Percentiles rank a stretch among this genome's conserved stretches.
These are phyloP conservation scores for Trypanosomatidae sp. DNA, from an alignment of 208 protist genomes.

Conservation along the genomic window DNA sequence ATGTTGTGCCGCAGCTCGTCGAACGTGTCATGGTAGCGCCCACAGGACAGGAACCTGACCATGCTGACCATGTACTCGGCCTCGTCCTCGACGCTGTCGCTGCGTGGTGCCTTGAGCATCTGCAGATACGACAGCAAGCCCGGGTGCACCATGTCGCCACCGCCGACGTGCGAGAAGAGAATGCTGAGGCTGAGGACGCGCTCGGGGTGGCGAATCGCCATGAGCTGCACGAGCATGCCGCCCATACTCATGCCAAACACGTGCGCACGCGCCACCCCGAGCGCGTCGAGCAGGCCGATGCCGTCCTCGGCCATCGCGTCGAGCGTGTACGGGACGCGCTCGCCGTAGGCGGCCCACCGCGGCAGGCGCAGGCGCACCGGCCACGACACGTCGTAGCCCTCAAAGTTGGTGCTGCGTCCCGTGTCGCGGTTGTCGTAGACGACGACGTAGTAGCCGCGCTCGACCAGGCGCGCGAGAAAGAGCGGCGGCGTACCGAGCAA, in stretches of 20 bases:
- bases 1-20: slow-evolving; percentile 11
- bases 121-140: slow-evolving; percentile 14
- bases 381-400: slow-evolving; percentile 7
- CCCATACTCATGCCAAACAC: slow-evolving; percentile 66
- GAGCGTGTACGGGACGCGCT: slow-evolving; percentile 34
- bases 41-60: slow-evolving; percentile 19
- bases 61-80: slow-evolving; percentile 24
- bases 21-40: slow-evolving; percentile 11
- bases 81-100: slow-evolving; percentile 21
- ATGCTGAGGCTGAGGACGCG: slow-evolving; percentile 44
- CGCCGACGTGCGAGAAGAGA: slow-evolving; percentile 36
- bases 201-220: slow-evolving; percentile 36
- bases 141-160: slow-evolving; percentile 15
- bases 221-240: slow-evolving; percentile 68
- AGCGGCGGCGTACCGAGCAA: slow-evolving; percentile 12
- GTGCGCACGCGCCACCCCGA: slow-evolving; percentile 42
- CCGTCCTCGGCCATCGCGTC: slow-evolving; percentile 60
- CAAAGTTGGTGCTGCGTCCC: slow-evolving; percentile 41
- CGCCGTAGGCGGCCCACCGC: slow-evolving; percentile 22
- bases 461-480: slow-evolving; percentile 26
- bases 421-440: slow-evolving; percentile 73
- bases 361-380: slow-evolving; percentile 33
- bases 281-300: slow-evolving; percentile 28
- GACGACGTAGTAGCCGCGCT: slow-evolving; percentile 48
- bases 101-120: slow-evolving; percentile 25